A percentile compares a stretch with the other conserved stretches of the same genome.
Evolutionary conservation across 73 alveolate species (phyloP).

Genomic region (Halteria grandinella): DNA sequence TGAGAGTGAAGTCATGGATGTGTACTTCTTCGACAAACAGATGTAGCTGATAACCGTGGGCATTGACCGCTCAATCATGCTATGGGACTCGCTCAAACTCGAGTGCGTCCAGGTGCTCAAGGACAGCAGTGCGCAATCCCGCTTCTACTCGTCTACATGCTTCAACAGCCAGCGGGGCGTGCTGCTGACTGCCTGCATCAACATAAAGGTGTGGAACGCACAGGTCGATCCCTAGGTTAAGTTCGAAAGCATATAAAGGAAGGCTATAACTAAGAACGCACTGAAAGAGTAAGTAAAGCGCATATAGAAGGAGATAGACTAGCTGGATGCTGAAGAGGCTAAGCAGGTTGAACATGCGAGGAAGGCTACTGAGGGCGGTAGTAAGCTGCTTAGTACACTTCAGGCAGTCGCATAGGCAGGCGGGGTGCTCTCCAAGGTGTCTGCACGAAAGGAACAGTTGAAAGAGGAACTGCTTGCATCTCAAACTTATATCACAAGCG

Average conservation of each 20-base stretch:
- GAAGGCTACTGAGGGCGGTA: background rate
- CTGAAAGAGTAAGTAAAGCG: constrained; percentile 35
- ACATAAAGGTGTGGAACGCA: constrained; percentile 38
- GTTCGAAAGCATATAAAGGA: constrained; percentile 42
- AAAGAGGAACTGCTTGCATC: constrained; percentile 42
- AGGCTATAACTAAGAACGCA: constrained; percentile 53
- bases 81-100: constrained; percentile 40
- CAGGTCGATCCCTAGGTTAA: constrained; percentile 37
- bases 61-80: constrained; percentile 21
- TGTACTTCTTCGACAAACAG: constrained; percentile 33
- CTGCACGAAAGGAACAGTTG: constrained; percentile 8
- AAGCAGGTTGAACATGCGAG: background rate
- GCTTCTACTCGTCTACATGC: constrained; percentile 15
- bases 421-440: background rate
- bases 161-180: constrained; percentile 30
- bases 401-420: background rate
- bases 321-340: background rate
- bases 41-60: background rate
- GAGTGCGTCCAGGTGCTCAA: background rate
- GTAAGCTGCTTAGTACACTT: background rate
- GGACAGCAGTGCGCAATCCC: background rate
- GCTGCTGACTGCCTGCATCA: constrained; percentile 49
- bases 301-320: background rate
- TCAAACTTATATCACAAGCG: constrained; percentile 22
- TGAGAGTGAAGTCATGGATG: background rate